These are phyloP conservation scores for Arabidopsis thaliana DNA, from an alignment of 345 rosid species.

Conservation along the genomic window DNA sequence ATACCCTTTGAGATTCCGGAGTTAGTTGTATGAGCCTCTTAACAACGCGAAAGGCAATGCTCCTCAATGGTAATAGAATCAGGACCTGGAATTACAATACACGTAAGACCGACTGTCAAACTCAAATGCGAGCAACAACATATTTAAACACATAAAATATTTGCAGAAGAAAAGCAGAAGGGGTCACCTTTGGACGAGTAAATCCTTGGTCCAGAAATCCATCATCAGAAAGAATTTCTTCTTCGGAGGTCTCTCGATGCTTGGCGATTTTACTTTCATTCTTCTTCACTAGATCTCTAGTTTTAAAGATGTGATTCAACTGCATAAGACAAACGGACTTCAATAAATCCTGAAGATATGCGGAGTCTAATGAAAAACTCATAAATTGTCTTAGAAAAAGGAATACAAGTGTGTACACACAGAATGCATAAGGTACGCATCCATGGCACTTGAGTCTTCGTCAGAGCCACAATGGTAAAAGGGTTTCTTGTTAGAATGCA, in stretches of 20 bases:
- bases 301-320: conserved; percentile 87
- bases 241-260: conserved; percentile 53
- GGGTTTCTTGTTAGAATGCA: conserved; percentile 86
- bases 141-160: not conserved
- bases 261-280: conserved; percentile 75
- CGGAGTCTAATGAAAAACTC: conserved; percentile 8
- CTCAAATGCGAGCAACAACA: conserved; percentile 18
- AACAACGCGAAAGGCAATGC: conserved; percentile 69
- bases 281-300: conserved; percentile 75
- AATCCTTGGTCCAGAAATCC: conserved; percentile 86
- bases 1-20: conserved; percentile 76
- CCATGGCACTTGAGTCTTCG: conserved; percentile 84
- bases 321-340: conserved; percentile 53
- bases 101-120: conserved; percentile 22
- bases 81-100: conserved; percentile 60
- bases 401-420: conserved; percentile 52
- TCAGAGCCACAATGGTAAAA: conserved; percentile 74
- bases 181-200: conserved; percentile 92
- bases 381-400: conserved; percentile 26
- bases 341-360: conserved; percentile 33
- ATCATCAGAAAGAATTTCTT: conserved; percentile 59
- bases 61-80: conserved; percentile 78
- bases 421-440: conserved; percentile 86
- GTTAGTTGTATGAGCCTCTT: conserved; percentile 80
- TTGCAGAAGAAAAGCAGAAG: conserved; percentile 25